phyloP scores from a whole-genome alignment of 768 basidiomycete species.

The Peribolospora baueri region DNA sequence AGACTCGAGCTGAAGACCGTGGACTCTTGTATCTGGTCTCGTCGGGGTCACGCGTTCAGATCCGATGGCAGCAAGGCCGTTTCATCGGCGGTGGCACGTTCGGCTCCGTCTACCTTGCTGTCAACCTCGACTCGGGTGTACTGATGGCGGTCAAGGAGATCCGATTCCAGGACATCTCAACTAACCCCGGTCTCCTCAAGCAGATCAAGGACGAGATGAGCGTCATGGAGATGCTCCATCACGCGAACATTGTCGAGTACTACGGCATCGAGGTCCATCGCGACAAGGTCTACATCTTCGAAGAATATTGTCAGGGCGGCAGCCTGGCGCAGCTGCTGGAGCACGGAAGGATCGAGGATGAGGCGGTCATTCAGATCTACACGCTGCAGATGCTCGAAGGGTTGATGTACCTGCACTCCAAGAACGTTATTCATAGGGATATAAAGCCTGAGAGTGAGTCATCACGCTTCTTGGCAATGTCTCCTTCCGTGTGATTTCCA shows the following conservation, averaged over 20 bases:
- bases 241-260: constrained; percentile 94
- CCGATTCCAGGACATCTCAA: constrained; percentile 78
- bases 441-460: constrained; percentile 92
- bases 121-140: constrained; percentile 82
- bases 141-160: constrained; percentile 99
- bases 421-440: constrained; percentile 81
- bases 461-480: not conserved
- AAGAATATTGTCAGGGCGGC: constrained; percentile 92
- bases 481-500: not conserved
- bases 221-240: constrained; percentile 94
- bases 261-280: constrained; percentile 97
- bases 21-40: constrained; percentile 84
- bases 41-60: constrained; percentile 80
- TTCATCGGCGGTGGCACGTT: constrained; percentile 98
- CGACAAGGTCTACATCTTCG: constrained; percentile 96
- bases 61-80: constrained; percentile 92
- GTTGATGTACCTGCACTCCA: constrained; percentile 72
- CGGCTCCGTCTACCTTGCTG: constrained; percentile 95
- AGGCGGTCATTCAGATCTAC: constrained; percentile 81
- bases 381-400: constrained; percentile 94
- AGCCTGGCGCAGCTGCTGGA: constrained; percentile 70
- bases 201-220: constrained; percentile 87
- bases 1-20: constrained; percentile 77
- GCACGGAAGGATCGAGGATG: constrained; percentile 86
- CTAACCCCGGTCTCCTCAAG: constrained; percentile 61